Percentiles rank a stretch among this genome's conserved stretches.
Conservation (phyloP, 2,329 filamentous ascomycete species). For the Neophaeococcomyces mojaviensis region DNA sequence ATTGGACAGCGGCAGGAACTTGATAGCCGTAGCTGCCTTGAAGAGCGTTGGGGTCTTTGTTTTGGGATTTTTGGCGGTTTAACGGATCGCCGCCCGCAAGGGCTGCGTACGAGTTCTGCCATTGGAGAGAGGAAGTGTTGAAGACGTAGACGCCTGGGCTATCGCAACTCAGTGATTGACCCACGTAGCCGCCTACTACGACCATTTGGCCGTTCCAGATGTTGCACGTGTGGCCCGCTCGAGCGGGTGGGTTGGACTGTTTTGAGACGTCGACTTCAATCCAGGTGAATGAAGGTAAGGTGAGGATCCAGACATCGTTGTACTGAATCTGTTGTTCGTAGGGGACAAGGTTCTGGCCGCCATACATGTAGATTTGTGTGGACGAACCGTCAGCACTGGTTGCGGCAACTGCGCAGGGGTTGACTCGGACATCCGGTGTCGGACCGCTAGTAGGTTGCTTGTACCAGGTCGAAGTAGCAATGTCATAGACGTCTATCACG, state of each 20-base stretch:
- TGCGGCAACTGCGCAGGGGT: constrained; percentile 67
- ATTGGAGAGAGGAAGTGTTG: constrained; percentile 62
- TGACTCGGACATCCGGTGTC: constrained; percentile 53
- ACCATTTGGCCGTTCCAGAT: constrained; percentile 77
- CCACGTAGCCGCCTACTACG: constrained; percentile 64
- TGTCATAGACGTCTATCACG: constrained; percentile 71
- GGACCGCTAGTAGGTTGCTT: constrained; percentile 59
- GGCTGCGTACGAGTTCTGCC: constrained; percentile 65
- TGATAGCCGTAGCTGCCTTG: constrained; percentile 57
- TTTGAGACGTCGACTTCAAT: constrained; percentile 52
- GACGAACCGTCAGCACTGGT: constrained; percentile 64
- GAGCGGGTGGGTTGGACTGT: constrained; percentile 45
- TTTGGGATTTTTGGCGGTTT: constrained; percentile 47
- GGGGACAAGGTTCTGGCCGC: constrained; percentile 65
- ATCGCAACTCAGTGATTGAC: constrained; percentile 55
- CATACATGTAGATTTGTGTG: constrained; percentile 72
- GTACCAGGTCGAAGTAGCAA: constrained; percentile 63
- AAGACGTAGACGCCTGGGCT: constrained; percentile 66
- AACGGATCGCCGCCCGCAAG: constrained; percentile 41
- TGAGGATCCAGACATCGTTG: constrained; percentile 71
- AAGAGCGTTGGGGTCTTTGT: constrained; percentile 49
- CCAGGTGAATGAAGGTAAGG: constrained; percentile 75
- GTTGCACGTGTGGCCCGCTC: constrained; percentile 69
- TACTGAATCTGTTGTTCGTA: constrained; percentile 53
- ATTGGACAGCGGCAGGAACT: constrained; percentile 58